Percentiles rank a stretch among this genome's conserved stretches.
Evolutionary conservation across 805 yeast genomes (phyloP).

Genomic region (Debaryomyces tyrocola): DNA sequence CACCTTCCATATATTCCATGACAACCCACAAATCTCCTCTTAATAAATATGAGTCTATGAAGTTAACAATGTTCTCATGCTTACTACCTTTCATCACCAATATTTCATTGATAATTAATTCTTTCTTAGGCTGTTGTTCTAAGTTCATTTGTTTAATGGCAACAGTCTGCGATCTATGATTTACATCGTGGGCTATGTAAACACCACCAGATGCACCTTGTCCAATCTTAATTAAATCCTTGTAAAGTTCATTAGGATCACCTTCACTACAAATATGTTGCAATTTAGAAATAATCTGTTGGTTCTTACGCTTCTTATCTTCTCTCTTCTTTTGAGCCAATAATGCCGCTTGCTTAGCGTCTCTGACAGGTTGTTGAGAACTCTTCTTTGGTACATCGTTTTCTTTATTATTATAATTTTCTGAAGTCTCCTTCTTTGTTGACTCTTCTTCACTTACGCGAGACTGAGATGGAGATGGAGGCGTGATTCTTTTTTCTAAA

Average conservation of each 20-base stretch:
- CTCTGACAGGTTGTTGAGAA: constrained; percentile 44
- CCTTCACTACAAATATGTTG: constrained; percentile 78
- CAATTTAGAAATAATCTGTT: constrained; percentile 68
- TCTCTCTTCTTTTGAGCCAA: constrained; percentile 70
- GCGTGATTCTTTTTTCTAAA: constrained; percentile 38
- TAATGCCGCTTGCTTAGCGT: constrained; percentile 54
- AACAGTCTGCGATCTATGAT: constrained; percentile 54
- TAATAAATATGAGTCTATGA: constrained; percentile 78
- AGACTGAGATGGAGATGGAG: constrained; percentile 33
- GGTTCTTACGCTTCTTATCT: constrained; percentile 70
- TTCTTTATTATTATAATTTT: constrained; percentile 7
- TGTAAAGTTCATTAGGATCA: constrained; percentile 74
- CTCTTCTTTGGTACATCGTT: not conserved
- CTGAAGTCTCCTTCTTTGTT: constrained; percentile 5
- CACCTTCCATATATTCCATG: constrained; percentile 99
- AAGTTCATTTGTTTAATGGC: constrained; percentile 97
- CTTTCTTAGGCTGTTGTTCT: constrained; percentile 94
- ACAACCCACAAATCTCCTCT: constrained; percentile 91
- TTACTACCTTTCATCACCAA: constrained; percentile 91
- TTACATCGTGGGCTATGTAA: constrained; percentile 73
- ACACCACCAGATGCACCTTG: constrained; percentile 99
- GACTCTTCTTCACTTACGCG: constrained; percentile 7
- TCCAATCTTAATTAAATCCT: constrained; percentile 79
- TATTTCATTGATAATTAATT: constrained; percentile 90
- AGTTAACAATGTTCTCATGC: constrained; percentile 92